These are phyloP conservation scores for Symmetrospora coprosmae DNA, from an alignment of 768 basidiomycete species.

Conservation along the genomic window DNA sequence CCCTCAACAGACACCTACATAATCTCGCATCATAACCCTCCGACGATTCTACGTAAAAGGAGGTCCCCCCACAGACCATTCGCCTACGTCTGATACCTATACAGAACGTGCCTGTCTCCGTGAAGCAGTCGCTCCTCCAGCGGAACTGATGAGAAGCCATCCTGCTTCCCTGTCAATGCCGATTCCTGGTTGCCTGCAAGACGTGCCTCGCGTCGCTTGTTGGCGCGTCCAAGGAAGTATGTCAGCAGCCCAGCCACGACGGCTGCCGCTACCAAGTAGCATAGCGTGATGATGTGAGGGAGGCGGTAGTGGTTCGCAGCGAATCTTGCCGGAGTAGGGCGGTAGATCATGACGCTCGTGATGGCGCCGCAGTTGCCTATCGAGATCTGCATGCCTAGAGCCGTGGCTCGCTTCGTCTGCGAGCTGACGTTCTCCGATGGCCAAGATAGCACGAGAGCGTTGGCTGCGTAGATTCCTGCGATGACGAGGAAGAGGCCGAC, in stretches of 20 bases:
- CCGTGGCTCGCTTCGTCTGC: constrained; percentile 52
- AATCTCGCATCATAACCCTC: too few relatives aligned
- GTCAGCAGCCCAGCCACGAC: constrained; percentile 42
- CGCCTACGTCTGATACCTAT: too few relatives aligned
- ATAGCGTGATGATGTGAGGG: constrained; percentile 50
- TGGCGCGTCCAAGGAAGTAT: constrained; percentile 45
- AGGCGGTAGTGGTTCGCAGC: constrained; percentile 43
- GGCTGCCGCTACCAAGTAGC: constrained; percentile 46
- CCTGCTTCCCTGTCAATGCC: too few relatives aligned
- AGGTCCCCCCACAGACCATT: too few relatives aligned
- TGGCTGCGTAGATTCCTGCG: constrained; percentile 49
- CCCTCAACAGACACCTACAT: too few relatives aligned
- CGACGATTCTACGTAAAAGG: too few relatives aligned
- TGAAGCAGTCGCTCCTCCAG: too few relatives aligned
- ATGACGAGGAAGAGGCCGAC: constrained; percentile 48
- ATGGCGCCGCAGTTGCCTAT: constrained; percentile 42
- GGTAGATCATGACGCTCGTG: background rate
- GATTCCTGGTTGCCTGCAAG: too few relatives aligned
- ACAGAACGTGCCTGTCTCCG: too few relatives aligned
- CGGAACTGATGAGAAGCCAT: too few relatives aligned
- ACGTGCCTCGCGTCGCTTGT: constrained; percentile 36
- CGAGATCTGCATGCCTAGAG: constrained; percentile 52
- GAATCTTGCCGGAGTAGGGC: constrained; percentile 27
- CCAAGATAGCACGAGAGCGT: constrained; percentile 43
- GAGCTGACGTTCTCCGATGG: constrained; percentile 46